Percentiles rank a stretch among this genome's conserved stretches.
Conservation (phyloP, 192 early-diverging fungal genomes). For the Backusella westeae region DNA sequence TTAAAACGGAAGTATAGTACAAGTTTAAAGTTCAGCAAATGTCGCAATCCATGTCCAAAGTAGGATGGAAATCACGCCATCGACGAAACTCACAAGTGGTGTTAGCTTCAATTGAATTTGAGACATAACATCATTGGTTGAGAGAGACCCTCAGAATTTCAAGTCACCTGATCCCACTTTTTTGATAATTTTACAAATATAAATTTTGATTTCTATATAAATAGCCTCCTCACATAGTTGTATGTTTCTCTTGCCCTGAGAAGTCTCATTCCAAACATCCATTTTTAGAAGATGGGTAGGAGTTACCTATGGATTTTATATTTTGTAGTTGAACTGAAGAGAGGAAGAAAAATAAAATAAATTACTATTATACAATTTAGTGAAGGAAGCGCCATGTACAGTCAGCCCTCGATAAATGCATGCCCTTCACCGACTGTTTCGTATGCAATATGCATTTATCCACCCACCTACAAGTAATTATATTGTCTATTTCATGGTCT, state of each 20-base stretch:
- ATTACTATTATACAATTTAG: no score
- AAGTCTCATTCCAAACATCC: background rate
- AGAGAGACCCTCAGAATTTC: background rate
- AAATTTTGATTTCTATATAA: background rate
- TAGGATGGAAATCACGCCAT: constrained; percentile 2
- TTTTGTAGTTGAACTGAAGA: no score
- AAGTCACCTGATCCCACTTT: background rate
- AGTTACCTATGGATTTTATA: no score
- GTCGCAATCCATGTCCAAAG: constrained; percentile 4
- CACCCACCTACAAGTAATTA: no score
- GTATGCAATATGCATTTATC: no score
- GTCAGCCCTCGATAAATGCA: no score
- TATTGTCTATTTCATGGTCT: no score
- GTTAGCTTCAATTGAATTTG: background rate
- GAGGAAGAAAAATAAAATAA: no score
- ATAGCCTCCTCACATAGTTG: background rate
- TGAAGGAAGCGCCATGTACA: no score
- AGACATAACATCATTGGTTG: background rate
- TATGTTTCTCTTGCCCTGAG: background rate
- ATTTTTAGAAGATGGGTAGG: background rate
- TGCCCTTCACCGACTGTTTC: no score
- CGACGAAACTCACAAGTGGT: background rate
- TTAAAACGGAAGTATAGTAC: background rate
- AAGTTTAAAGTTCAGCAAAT: constrained; percentile 1
- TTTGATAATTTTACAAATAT: background rate